Conservation (phyloP, 1,284 basidiomycete genomes). For the Pyrrhoderma noxium region DNA sequence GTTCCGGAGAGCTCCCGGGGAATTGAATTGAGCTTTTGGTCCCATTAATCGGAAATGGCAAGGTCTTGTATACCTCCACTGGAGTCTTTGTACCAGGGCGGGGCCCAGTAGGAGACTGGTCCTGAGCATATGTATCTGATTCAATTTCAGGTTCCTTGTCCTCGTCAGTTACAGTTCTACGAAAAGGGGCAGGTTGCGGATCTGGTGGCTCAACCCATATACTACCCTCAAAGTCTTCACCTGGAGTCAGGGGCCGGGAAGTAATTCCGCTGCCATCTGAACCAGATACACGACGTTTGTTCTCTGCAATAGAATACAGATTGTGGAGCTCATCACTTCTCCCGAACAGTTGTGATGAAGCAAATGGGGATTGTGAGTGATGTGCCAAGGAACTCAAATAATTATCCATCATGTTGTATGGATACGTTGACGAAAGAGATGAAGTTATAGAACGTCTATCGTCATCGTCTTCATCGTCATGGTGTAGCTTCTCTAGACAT, state of each 20-base stretch:
- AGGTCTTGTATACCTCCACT: constrained; percentile 46
- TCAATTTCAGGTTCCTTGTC: constrained; percentile 51
- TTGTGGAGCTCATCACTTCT: constrained; percentile 69
- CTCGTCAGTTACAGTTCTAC: constrained; percentile 72
- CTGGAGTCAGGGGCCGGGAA: constrained; percentile 47
- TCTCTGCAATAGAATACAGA: constrained; percentile 74
- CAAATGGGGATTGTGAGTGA: constrained; percentile 78
- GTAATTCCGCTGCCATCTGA: constrained; percentile 47
- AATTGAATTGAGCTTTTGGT: constrained; percentile 71
- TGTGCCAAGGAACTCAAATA: constrained; percentile 39
- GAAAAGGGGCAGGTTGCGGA: constrained; percentile 68
- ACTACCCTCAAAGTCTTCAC: constrained; percentile 35
- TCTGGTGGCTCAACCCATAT: constrained; percentile 45
- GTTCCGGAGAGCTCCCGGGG: constrained; percentile 69
- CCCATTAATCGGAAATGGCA: constrained; percentile 42
- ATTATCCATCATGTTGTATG: constrained; percentile 52
- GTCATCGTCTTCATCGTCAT: constrained; percentile 74
- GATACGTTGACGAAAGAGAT: constrained; percentile 47
- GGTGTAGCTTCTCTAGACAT: constrained; percentile 86
- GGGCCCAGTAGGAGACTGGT: constrained; percentile 37
- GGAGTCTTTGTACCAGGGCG: constrained; percentile 39
- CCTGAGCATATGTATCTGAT: constrained; percentile 35
- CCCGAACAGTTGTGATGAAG: constrained; percentile 79
- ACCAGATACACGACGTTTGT: constrained; percentile 44
- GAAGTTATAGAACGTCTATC: constrained; percentile 74